These are phyloP conservation scores for Exophiala spinifera DNA, from an alignment of 2,329 filamentous ascomycete genomes.

Conservation along the genomic window DNA sequence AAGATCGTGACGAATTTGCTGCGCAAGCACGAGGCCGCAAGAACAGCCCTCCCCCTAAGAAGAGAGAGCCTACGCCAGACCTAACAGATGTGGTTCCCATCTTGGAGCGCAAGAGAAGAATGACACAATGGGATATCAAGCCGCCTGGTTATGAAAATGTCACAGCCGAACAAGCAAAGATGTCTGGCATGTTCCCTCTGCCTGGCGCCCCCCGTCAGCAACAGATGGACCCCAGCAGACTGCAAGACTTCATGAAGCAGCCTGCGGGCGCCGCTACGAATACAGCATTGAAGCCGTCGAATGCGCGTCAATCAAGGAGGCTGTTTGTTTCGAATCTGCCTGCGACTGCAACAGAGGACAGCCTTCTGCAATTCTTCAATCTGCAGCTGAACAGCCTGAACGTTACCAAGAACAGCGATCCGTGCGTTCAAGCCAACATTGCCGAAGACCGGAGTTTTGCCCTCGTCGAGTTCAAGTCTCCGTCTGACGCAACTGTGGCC, in stretches of 20 bases:
- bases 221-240: constrained; percentile 87
- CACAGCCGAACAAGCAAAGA: constrained; percentile 95
- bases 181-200: constrained; percentile 97
- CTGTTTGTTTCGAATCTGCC: constrained; percentile 85
- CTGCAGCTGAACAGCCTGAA: constrained; percentile 96
- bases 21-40: constrained; percentile 55
- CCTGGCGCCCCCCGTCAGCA: constrained; percentile 93
- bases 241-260: constrained; percentile 94
- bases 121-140: constrained; percentile 99
- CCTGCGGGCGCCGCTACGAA: constrained; percentile 60
- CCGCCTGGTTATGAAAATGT: constrained; percentile 97
- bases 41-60: constrained; percentile 78
- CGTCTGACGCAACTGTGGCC: constrained; percentile 85
- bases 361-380: constrained; percentile 83
- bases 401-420: constrained; percentile 76
- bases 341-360: constrained; percentile 68
- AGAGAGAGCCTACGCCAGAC: constrained; percentile 93
- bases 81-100: constrained; percentile 81
- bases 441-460: constrained; percentile 77
- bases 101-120: constrained; percentile 78
- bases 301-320: constrained; percentile 90
- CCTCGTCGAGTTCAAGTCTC: constrained; percentile 82
- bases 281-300: constrained; percentile 74
- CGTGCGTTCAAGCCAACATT: constrained; percentile 79
- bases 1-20: constrained; percentile 50